phyloP scores from a whole-genome alignment of 495 filamentous ascomycete genomes.

The Penicillium salamii region DNA sequence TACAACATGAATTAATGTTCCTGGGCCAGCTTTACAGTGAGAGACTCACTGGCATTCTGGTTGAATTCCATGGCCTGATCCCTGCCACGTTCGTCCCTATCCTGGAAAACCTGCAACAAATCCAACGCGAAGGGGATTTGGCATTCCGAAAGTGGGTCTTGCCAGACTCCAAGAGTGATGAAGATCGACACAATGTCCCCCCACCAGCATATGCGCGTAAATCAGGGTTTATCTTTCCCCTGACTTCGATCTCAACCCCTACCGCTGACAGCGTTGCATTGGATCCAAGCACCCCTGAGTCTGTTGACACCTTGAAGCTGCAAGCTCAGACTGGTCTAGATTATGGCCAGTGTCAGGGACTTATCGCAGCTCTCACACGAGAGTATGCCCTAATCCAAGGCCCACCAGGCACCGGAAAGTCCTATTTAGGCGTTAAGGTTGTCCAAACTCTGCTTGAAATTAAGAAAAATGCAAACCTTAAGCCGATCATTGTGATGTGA shows the following conservation, averaged over 20 bases:
- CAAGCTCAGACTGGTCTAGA: slow-evolving; percentile 8
- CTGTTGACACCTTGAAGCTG: slow-evolving; percentile 5
- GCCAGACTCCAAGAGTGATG: not conserved
- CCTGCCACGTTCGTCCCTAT: slow-evolving; percentile 13
- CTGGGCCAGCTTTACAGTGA: slow-evolving; percentile 5
- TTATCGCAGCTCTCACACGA: slow-evolving; percentile 11
- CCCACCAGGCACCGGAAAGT: slow-evolving; percentile 14
- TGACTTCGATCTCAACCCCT: not conserved
- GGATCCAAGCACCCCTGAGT: not conserved
- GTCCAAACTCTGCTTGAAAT: slow-evolving; percentile 9
- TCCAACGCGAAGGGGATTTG: slow-evolving; percentile 1
- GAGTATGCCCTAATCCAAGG: slow-evolving; percentile 13
- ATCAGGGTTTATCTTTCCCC: slow-evolving; percentile 4
- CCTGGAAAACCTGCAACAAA: slow-evolving; percentile 9
- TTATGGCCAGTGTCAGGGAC: slow-evolving; percentile 7
- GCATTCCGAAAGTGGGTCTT: slow-evolving; percentile 9
- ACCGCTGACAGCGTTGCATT: not conserved
- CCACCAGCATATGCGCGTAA: slow-evolving; percentile 6
- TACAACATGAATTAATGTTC: slow-evolving; percentile 3
- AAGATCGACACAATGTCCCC: not conserved
- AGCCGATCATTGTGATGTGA: slow-evolving; percentile 2
- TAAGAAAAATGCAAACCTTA: slow-evolving; percentile 3
- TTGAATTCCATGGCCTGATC: slow-evolving; percentile 9
- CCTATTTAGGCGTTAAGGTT: slow-evolving; percentile 4
- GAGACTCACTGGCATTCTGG: slow-evolving; percentile 3